A percentile compares a stretch with the other conserved stretches of the same genome.
Conservation (phyloP, 2,329 filamentous ascomycete species). For the Thielaviopsis euricoi region DNA sequence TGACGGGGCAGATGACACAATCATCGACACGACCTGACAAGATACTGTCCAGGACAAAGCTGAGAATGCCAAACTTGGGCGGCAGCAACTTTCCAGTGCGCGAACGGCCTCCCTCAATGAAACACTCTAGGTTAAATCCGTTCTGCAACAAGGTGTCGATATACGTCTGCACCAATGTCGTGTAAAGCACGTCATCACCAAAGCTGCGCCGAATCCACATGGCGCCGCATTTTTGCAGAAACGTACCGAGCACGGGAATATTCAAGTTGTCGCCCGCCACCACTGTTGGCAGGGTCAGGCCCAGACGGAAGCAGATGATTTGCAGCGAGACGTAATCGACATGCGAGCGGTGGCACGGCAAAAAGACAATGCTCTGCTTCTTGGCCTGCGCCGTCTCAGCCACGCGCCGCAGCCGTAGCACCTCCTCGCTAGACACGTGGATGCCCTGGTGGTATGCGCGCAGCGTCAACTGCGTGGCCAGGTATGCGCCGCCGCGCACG, state of each 20-base stretch:
- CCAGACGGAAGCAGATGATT: conserved; percentile 85
- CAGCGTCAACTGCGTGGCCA: conserved; percentile 73
- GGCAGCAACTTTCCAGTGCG: conserved; percentile 84
- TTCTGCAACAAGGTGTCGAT: conserved; percentile 82
- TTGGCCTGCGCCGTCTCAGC: conserved; percentile 69
- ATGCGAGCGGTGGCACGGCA: conserved; percentile 88
- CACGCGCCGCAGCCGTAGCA: conserved; percentile 63
- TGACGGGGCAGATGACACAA: conserved; percentile 85
- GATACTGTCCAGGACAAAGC: conserved; percentile 79
- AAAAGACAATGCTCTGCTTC: conserved; percentile 89
- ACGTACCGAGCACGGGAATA: conserved; percentile 74
- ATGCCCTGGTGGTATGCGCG: conserved; percentile 94
- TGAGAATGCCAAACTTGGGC: conserved; percentile 89
- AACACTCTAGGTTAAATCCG: conserved; percentile 92
- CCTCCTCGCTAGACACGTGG: conserved; percentile 89
- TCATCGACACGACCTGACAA: conserved; percentile 78
- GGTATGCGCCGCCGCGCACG: conserved; percentile 81
- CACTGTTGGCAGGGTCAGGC: conserved; percentile 74
- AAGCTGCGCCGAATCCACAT: conserved; percentile 95
- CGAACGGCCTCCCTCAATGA: conserved; percentile 88
- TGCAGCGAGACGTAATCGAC: conserved; percentile 94
- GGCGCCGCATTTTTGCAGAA: conserved; percentile 87
- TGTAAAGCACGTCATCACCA: conserved; percentile 79
- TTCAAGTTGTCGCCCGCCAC: conserved; percentile 95
- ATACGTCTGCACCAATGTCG: conserved; percentile 86